phyloP scores from a whole-genome alignment of 805 yeast genomes.

The Tetrapisispora fleetii region DNA sequence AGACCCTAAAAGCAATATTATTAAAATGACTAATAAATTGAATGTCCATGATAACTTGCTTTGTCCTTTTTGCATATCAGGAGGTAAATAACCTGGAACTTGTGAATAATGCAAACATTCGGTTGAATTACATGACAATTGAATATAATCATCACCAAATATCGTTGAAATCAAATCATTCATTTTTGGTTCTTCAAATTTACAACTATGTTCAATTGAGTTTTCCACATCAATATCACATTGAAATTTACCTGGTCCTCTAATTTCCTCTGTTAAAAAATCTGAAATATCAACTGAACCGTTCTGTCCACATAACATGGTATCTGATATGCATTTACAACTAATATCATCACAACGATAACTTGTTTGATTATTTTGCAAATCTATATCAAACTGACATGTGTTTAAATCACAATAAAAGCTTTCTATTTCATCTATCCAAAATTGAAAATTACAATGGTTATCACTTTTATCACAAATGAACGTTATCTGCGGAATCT shows the following conservation, averaged over 20 bases:
- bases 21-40: slow-evolving; percentile 35
- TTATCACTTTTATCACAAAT: slow-evolving; percentile 62
- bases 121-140: slow-evolving; percentile 70
- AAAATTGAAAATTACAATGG: slow-evolving; percentile 82
- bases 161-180: slow-evolving; percentile 81
- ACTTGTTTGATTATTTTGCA: slow-evolving; percentile 53
- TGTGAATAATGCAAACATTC: slow-evolving; percentile 91
- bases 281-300: slow-evolving; percentile 95
- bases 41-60: slow-evolving; percentile 22
- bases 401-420: slow-evolving; percentile 74
- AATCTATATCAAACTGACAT: slow-evolving; percentile 65
- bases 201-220: slow-evolving; percentile 41
- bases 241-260: slow-evolving; percentile 86
- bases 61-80: slow-evolving; percentile 31
- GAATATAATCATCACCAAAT: slow-evolving; percentile 90
- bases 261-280: slow-evolving; percentile 77
- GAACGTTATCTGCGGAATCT: slow-evolving; percentile 85
- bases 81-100: slow-evolving; percentile 79
- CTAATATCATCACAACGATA: slow-evolving; percentile 68
- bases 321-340: slow-evolving; percentile 87
- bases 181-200: slow-evolving; percentile 92
- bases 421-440: slow-evolving; percentile 87
- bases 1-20: slow-evolving; percentile 33
- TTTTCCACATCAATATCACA: slow-evolving; percentile 48
- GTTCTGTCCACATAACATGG: slow-evolving; percentile 86